Evolutionary conservation across 805 yeast genomes (phyloP), one percentile per base, ranked within the genome.

Genomic region (Tetrapisispora phaffii): DNA sequence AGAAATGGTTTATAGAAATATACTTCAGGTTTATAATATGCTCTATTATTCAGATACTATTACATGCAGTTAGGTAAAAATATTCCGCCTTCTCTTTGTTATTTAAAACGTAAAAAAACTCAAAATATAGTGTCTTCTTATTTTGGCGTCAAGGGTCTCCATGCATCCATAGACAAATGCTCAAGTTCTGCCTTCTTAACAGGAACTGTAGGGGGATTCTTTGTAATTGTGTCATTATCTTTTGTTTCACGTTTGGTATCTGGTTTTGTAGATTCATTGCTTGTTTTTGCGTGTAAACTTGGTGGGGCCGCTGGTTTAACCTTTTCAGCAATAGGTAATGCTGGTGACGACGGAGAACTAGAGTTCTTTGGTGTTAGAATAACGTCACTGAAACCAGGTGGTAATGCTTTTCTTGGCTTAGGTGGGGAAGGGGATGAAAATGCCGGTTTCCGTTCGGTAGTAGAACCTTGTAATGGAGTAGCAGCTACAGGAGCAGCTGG

Each of bases 91-190:
- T n/a, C 31, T 10, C 31, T 28, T 9, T 10, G 31, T 28, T n/a
- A n/a, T n/a, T n/a, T n/a, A n/a, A n/a, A n/a, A n/a, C n/a, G n/a
- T n/a, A n/a, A n/a, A n/a, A n/a, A n/a, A n/a, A n/a, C n/a, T n/a
- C 6, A 28, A 24, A 28, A 28, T 10, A 28, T 10, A 28, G 13
- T 28, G 31, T 10, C 7, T 29, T 10, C 10, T 44, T 56, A 73
- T 51, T 72, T 73, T 7, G 79, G 79, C 20, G 71, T 64, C 41
- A 74, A 59, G 5, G 79, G 78, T 42, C 71, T 72, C 79, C 79
- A 74, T 22, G 73, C 72, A 7, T 74, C 67, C 69, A 73, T 62
- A 2, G 63, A 47, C 39, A 56, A 42, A 21, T 48, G 46, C 20
- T 51, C 55, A 20, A 54, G 31, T 39, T 55, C 54, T 7, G 59